Evolutionary conservation across 139 green algal genomes (phyloP).

Genomic region (Closterium sp.): DNA sequence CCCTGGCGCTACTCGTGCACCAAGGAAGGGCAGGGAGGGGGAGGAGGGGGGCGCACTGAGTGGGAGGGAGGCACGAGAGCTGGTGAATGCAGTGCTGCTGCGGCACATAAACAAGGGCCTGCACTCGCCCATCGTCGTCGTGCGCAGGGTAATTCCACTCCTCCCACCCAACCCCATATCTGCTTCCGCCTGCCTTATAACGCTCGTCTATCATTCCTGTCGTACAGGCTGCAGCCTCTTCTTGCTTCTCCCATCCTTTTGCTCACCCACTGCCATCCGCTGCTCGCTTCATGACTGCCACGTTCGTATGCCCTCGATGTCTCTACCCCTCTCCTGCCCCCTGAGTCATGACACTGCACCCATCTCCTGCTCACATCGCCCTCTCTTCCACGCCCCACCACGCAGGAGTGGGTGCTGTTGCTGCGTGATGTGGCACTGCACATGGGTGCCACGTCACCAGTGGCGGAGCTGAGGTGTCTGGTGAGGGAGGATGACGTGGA

Average conservation of each 20-base stretch:
- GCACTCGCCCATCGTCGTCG: neutral
- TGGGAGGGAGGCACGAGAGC: neutral
- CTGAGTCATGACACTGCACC: neutral
- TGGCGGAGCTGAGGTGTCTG: conserved; percentile 11
- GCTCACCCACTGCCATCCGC: neutral
- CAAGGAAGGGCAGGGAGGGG: conserved; percentile 1
- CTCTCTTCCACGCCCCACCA: neutral
- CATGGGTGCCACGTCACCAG: neutral
- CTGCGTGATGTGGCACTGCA: conserved; percentile 12
- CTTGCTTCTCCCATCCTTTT: too few relatives aligned
- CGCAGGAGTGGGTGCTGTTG: conserved; percentile 27
- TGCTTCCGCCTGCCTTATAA: too few relatives aligned
- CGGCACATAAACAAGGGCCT: conserved; percentile 1
- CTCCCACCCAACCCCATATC: too few relatives aligned
- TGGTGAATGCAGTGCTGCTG: neutral
- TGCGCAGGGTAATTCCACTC: neutral
- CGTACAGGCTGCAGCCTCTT: too few relatives aligned
- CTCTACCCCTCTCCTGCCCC: neutral
- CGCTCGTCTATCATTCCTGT: neutral
- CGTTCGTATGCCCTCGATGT: neutral
- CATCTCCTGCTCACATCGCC: neutral
- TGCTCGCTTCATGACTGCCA: neutral
- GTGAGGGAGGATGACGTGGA: conserved; percentile 40
- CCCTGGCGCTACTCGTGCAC: neutral
- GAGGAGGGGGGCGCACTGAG: neutral